phyloP scores from a whole-genome alignment of 108 stramenopile genomes.

The Aureococcus anophagefferens region DNA sequence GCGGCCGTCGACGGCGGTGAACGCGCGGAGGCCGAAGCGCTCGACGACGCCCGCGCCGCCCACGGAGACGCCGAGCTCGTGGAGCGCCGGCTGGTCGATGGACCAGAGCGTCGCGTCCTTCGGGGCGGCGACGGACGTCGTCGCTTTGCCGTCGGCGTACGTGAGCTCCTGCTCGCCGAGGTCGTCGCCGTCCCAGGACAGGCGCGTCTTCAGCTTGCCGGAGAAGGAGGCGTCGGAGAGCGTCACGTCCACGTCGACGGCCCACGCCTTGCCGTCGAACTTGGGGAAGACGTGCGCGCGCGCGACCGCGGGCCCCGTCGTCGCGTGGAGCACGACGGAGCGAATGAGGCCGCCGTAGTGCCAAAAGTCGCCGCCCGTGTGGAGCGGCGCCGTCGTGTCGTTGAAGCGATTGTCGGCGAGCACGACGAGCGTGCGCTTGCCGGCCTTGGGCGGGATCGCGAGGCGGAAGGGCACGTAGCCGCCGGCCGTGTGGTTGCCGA shows the following conservation, averaged over 20 bases:
- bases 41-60: slow-evolving; percentile 11
- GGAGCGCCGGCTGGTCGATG: no score
- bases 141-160: neutral
- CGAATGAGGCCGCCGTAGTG: slow-evolving; percentile 36
- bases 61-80: no score
- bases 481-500: slow-evolving; percentile 35
- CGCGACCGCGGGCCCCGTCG: neutral
- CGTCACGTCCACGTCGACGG: neutral
- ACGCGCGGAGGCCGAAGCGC: slow-evolving; percentile 33
- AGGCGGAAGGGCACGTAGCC: slow-evolving; percentile 38
- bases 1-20: slow-evolving; percentile 1
- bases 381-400: slow-evolving; percentile 32
- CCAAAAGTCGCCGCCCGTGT: slow-evolving; percentile 45
- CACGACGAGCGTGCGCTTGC: slow-evolving; percentile 15
- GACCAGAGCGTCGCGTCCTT: no score
- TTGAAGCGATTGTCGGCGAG: slow-evolving; percentile 43
- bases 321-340: slow-evolving; percentile 28
- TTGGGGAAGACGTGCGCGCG: neutral
- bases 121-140: no score
- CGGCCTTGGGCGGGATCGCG: slow-evolving; percentile 14
- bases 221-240: neutral
- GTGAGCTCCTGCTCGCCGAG: no score
- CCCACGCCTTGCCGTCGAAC: slow-evolving; percentile 20
- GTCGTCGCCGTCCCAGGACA: no score
- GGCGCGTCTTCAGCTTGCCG: no score